Conservation (phyloP, 169 alveolate genomes). For the Cryptosporidium sp. region DNA sequence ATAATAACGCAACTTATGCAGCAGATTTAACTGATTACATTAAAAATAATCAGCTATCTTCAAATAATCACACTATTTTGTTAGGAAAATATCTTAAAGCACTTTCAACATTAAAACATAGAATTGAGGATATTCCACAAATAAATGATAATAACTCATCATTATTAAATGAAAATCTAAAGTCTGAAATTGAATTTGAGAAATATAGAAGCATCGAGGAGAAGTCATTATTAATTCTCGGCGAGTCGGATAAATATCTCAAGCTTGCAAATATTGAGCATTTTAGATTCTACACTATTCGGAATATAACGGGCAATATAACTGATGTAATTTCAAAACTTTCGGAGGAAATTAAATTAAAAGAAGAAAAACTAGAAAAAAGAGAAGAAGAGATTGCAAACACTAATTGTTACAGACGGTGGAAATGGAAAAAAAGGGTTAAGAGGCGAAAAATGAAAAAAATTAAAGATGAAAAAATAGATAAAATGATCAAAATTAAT, state of each 20-base stretch:
- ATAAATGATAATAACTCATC: neutral
- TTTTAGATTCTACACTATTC: constrained; percentile 46
- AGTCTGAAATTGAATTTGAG: constrained; percentile 19
- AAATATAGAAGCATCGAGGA: neutral
- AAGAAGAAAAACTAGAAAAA: constrained; percentile 30
- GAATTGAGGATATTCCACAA: constrained; percentile 29
- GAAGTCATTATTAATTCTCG: constrained; percentile 26
- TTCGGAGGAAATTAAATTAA: constrained; percentile 30
- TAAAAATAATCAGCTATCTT: constrained; percentile 12
- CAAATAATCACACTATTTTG: constrained; percentile 41
- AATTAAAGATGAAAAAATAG: constrained; percentile 15
- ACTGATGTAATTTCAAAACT: neutral
- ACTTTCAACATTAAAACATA: constrained; percentile 33
- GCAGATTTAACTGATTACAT: constrained; percentile 46
- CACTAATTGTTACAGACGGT: constrained; percentile 69
- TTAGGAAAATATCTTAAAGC: constrained; percentile 27
- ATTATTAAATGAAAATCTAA: neutral
- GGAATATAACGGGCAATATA: constrained; percentile 48
- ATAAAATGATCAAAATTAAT: neutral
- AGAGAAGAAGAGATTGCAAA: constrained; percentile 45
- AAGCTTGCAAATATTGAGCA: constrained; percentile 51
- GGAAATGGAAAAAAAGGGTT: constrained; percentile 63
- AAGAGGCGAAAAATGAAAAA: constrained; percentile 48
- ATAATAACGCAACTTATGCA: constrained; percentile 46
- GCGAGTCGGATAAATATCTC: constrained; percentile 36